Base-by-base conservation (phyloP, 2,329 filamentous ascomycete species). In the Talaromyces islandicus region DNA sequence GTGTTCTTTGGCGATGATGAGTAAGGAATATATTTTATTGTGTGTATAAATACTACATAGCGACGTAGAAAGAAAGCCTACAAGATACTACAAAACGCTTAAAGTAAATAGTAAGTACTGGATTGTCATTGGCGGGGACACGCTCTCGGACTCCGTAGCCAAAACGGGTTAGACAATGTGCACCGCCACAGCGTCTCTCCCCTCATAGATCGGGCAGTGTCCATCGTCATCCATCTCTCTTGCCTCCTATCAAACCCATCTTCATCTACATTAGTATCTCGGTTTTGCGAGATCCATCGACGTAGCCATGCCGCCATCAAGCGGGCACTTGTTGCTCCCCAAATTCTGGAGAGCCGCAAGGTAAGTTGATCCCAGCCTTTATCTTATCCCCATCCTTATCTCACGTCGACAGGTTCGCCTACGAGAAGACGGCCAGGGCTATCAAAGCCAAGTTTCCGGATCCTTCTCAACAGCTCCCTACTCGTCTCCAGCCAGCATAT, bases 1-100 rank as follows among this genome's bases (percentile, higher is more conserved):
- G 89, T 93, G 38, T 94, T 94, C 81, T 91, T 91, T 71, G 89
- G 88, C 7, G 89, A 92, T 68, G 88, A 92, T 69, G 89, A 92
- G 79, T 92, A 85, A 70, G 38, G 25, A 32, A 10, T 11, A 29
- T 10, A n/a, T 5, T 27, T 29, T 10, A 27, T 24, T 52, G 48
- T 52, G 24, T 29, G 11, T 52, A 52, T 52, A 52, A 52, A n/a
- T 29, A 51, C n/a, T n/a, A n/a, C n/a, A 5, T 27, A 52, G 19
- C 21, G 41, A 46, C 41, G 41, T 24, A 19, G 7, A 24, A 21
- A 4, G n/a, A 38, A n/a, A 38, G 35, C 17, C 17, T 38, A n/a
- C 12, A 50, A 50, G 11, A 14, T 50, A 50, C 10, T 10, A 7
- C 43, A 5, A 46, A 46, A 11, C 7, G 19, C 19, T 11, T 7